Evolutionary conservation across 768 basidiomycete species (phyloP).

Genomic region (Macrolepiota dolichaula): DNA sequence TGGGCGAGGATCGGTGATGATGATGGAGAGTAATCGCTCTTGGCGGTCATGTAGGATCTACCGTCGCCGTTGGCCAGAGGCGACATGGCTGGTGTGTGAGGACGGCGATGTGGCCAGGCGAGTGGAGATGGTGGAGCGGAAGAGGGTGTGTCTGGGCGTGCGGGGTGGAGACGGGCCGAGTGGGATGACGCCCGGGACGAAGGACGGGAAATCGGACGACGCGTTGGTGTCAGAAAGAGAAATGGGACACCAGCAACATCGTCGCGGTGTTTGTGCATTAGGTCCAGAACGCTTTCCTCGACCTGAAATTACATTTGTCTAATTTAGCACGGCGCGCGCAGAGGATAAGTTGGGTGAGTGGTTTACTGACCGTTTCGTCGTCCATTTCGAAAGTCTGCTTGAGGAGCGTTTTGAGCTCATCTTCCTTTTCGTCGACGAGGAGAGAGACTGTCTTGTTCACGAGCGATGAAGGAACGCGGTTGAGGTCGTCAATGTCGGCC

Average conservation of each 20-base stretch:
- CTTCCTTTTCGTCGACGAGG: conserved; percentile 82
- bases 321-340: conserved; percentile 10
- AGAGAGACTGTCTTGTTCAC: conserved; percentile 70
- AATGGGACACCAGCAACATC: conserved; percentile 81
- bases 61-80: conserved; percentile 59
- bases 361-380: conserved; percentile 59
- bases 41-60: conserved; percentile 51
- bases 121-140: conserved; percentile 78
- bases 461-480: conserved; percentile 54
- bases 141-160: conserved; percentile 72
- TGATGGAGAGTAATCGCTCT: conserved; percentile 56
- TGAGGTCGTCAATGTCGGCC: conserved; percentile 47
- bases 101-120: conserved; percentile 51
- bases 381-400: conserved; percentile 68
- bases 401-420: conserved; percentile 74
- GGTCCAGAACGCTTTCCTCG: conserved; percentile 86
- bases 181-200: conserved; percentile 77
- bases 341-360: conserved; percentile 3
- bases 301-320: conserved; percentile 43
- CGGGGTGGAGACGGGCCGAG: conserved; percentile 55
- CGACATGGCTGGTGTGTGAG: conserved; percentile 76
- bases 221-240: conserved; percentile 75
- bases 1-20: conserved; percentile 65
- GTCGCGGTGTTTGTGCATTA: conserved; percentile 95
- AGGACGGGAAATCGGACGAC: conserved; percentile 75